Evolutionary conservation across 768 basidiomycete species (phyloP), one percentile per base, ranked within the genome.

Genomic region (Podaxis sp.): DNA sequence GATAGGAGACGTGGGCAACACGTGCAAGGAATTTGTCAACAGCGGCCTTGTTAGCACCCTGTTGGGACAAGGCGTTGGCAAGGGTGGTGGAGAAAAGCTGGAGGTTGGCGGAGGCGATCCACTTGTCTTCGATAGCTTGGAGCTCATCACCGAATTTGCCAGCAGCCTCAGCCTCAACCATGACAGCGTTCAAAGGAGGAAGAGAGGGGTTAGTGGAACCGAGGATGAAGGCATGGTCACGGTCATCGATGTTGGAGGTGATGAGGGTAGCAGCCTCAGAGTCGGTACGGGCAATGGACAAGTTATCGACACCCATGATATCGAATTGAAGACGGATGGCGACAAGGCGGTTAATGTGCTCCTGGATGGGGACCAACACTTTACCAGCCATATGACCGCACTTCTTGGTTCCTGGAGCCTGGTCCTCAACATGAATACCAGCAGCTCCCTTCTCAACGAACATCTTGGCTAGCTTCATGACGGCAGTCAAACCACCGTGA

Each of bases 361-460:
- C 97, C 49, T 87, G 86, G 72, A 99, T 95, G 44, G 97, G 96
- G 11, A 99, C 97, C 69, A 99, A 88, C 50, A 98, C 96, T 74
- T 98, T 95, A 60, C 91, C 93, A 11, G 90, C 95, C 93, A 95
- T 95, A 74, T 95, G 93, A 26, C 91, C 90, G 66, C 90, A 92
- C 72, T 99, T 99, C 80, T 99, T 98, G 20, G 96, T 97, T 22
- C 96, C 95, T 0, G 96, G 90, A 12, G 95, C 96, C 75, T 99
- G 97, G 71, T 99, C 97, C 72, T 99, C 97, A 71, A 99, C 83
- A 74, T 99, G 97, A 58, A 99, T 94, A 22, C 96, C 97, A 15
- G 97, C 96, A 0, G 97, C 97, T 65, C 97, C 96, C 69, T 95
- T 93, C 78, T 99, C 97, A 66, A 98, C 95, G 72, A 99, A 98